phyloP scores from a whole-genome alignment of 352 stramenopile species.

The Globisporangium radiosum region DNA sequence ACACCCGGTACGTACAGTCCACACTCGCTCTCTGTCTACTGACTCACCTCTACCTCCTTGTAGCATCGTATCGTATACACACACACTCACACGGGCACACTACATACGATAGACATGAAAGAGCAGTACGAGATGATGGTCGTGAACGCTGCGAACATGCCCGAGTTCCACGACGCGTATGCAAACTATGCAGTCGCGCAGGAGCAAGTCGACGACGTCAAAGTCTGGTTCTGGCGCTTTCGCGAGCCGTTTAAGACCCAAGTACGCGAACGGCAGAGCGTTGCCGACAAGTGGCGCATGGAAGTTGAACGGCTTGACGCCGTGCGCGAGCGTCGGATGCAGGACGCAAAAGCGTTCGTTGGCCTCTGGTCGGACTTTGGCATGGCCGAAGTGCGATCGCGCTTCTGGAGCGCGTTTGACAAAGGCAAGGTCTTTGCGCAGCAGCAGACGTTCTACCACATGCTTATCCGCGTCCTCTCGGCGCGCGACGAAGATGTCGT shows the following conservation, averaged over 20 bases:
- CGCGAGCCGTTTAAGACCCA: constrained; percentile 62
- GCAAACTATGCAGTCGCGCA: constrained; percentile 44
- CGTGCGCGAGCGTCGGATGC: constrained; percentile 65
- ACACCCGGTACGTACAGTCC: constrained; percentile 25
- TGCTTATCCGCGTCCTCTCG: constrained; percentile 69
- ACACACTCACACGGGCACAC: background rate
- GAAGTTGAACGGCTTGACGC: constrained; percentile 51
- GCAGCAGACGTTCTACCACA: constrained; percentile 85
- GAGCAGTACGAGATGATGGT: constrained; percentile 70
- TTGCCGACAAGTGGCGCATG: constrained; percentile 52
- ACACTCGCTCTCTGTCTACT: too few relatives aligned
- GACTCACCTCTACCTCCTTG: too few relatives aligned
- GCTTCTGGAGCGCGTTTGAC: constrained; percentile 81
- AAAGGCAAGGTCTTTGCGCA: constrained; percentile 83
- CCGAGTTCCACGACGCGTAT: constrained; percentile 71
- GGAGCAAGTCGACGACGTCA: constrained; percentile 52
- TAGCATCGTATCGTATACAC: background rate
- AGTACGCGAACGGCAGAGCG: constrained; percentile 45
- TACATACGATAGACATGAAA: constrained; percentile 45
- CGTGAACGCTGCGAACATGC: constrained; percentile 67
- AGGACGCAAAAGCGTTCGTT: constrained; percentile 68
- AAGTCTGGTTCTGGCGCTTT: constrained; percentile 86
- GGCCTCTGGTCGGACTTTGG: constrained; percentile 83
- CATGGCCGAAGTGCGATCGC: constrained; percentile 59
- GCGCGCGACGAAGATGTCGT: constrained; percentile 68